phyloP scores from a whole-genome alignment of 2,329 filamentous ascomycete genomes.

The Penicillium sp. region DNA sequence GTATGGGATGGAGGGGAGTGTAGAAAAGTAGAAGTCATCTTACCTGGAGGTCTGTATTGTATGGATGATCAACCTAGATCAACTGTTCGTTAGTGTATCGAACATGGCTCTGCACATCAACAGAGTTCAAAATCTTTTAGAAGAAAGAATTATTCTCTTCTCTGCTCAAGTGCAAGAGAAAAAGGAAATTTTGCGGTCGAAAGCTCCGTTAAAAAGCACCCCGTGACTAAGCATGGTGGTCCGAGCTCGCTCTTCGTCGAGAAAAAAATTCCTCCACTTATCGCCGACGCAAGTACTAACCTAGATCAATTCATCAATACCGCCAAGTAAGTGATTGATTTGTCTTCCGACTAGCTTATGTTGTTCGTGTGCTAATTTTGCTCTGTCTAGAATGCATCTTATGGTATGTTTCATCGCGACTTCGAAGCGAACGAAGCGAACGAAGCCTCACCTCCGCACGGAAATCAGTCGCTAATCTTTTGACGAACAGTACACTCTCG shows the following conservation, averaged over 20 bases:
- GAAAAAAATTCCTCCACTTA: slow-evolving; percentile 30
- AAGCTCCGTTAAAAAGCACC: slow-evolving; percentile 20
- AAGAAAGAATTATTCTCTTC: background rate
- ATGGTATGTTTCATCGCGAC: slow-evolving; percentile 34
- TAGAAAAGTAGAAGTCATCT: slow-evolving; percentile 12
- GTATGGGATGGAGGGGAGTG: slow-evolving; percentile 14
- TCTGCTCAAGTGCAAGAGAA: background rate
- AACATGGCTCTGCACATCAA: slow-evolving; percentile 10
- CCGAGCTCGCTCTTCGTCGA: slow-evolving; percentile 21
- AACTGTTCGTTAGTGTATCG: slow-evolving; percentile 1
- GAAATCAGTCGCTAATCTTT: slow-evolving; percentile 13
- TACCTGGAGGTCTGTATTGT: slow-evolving; percentile 17
- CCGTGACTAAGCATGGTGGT: slow-evolving; percentile 22
- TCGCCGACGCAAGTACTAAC: slow-evolving; percentile 17
- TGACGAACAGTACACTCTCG: slow-evolving; percentile 69
- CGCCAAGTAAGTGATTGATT: slow-evolving; percentile 30
- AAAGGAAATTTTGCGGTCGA: slow-evolving; percentile 16
- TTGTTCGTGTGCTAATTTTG: slow-evolving; percentile 9
- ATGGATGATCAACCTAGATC: slow-evolving; percentile 1
- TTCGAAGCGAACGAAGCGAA: slow-evolving; percentile 7
- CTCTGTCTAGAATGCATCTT: slow-evolving; percentile 39
- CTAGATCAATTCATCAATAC: slow-evolving; percentile 17
- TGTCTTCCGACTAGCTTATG: background rate
- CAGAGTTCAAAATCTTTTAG: background rate
- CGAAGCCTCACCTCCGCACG: slow-evolving; percentile 11